Conservation (phyloP, 495 filamentous ascomycete species). For the Pyronema domesticum region DNA sequence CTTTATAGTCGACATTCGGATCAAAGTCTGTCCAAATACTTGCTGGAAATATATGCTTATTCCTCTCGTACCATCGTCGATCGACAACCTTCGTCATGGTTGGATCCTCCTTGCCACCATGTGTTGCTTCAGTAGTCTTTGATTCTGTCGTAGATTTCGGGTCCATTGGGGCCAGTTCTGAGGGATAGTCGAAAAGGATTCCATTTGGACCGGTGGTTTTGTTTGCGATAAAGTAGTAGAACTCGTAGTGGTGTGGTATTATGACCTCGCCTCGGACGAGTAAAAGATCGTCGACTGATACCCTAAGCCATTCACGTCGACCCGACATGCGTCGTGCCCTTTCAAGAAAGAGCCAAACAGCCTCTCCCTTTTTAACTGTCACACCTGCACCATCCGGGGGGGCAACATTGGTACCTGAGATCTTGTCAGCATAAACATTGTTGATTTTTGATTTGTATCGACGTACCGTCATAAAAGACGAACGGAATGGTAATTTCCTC, state of each 20-base stretch:
- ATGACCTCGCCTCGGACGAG: conserved; percentile 83
- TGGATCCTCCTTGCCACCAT: conserved; percentile 64
- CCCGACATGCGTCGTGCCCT: conserved; percentile 29
- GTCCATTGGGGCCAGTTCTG: conserved; percentile 21
- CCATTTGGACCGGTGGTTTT: conserved; percentile 52
- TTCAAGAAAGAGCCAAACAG: conserved; percentile 79
- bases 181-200: conserved; percentile 63
- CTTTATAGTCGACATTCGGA: conserved; percentile 66
- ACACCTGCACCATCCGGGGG: conserved; percentile 50
- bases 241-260: conserved; percentile 90
- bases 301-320: conserved; percentile 68
- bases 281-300: conserved; percentile 93
- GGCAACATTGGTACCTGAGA: conserved; percentile 48
- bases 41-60: conserved; percentile 95
- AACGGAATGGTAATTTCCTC: conserved; percentile 87
- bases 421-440: neutral
- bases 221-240: conserved; percentile 94
- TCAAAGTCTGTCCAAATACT: conserved; percentile 94
- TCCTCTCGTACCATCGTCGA: conserved; percentile 85
- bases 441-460: neutral
- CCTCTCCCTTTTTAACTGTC: conserved; percentile 84
- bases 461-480: conserved; percentile 80
- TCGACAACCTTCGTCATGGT: conserved; percentile 88
- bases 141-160: neutral
- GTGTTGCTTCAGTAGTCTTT: conserved; percentile 6